Evolutionary conservation across 129 eudicot species (phyloP), one percentile per base, ranked within the genome.

Genomic region (Calendula officinalis): DNA sequence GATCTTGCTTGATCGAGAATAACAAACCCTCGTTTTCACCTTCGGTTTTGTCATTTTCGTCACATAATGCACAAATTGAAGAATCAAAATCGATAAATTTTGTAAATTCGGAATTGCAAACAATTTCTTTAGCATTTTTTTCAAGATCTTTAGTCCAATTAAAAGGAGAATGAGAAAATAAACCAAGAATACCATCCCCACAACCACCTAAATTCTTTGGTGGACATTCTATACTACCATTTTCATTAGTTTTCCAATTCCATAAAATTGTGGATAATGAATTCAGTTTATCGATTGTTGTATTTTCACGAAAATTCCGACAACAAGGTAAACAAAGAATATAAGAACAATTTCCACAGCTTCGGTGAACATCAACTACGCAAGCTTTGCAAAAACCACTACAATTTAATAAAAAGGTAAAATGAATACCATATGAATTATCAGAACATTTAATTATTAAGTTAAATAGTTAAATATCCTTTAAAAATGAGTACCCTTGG

Each of bases 261-360:
- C 38, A 74, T 51, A 66, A 72, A 47, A 73, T 44, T 4, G 56
- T 64, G 51, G 71, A 62, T 67, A 86, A 74, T 62, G 81, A 68
- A 60, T 75, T 64, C 44, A 61, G 59, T 75, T 57, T 64, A 60
- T 64, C 69, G 17, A 66, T 69, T 37, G 68, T 45, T 68, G 51
- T 71, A 42, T 52, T 37, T 66, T 66, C 88, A 41, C 84, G 84
- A 56, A 87, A 80, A 35, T 91, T 94, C 47, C 62, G 77, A 69
- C 90, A 85, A 73, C 98, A 92, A 71, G 73, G 68, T 73, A 92
- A 79, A 72, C 98, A 92, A 47, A 92, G 89, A 62, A 72, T 71
- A 64, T 92, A 92, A 13, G 95, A 88, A 74, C 98, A 92, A 42
- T 70, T 85, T 71, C 78, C 69, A 79, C 98, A 92, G 85, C 84